phyloP scores from a whole-genome alignment of 768 basidiomycete species.

The Fomitopsis serialis region DNA sequence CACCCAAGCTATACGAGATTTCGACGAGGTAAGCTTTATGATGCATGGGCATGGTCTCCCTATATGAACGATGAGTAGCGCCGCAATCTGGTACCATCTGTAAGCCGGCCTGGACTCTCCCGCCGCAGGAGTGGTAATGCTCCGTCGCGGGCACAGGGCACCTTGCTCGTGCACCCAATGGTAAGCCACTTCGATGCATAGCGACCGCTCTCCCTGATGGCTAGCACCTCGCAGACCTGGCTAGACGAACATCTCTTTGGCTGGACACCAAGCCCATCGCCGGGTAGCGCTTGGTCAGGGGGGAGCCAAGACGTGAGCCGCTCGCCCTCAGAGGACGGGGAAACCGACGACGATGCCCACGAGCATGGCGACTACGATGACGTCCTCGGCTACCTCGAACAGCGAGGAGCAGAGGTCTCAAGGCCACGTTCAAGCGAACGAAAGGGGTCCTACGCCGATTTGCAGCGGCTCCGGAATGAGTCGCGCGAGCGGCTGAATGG shows the following conservation, averaged over 20 bases:
- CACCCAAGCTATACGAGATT: slow-evolving; percentile 86
- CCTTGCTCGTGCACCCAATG: slow-evolving; percentile 86
- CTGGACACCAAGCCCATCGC: slow-evolving; percentile 65
- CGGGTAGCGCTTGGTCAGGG: too few species aligned
- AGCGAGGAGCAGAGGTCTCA: slow-evolving; percentile 39
- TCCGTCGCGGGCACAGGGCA: slow-evolving; percentile 78
- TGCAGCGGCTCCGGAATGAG: slow-evolving; percentile 48
- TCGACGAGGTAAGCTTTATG: slow-evolving; percentile 55
- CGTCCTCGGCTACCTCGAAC: slow-evolving; percentile 64
- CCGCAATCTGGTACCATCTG: slow-evolving; percentile 83
- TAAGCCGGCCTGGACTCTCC: slow-evolving; percentile 71
- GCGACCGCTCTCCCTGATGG: background rate
- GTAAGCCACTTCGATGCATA: slow-evolving; percentile 25
- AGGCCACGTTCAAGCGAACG: slow-evolving; percentile 8
- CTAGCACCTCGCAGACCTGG: slow-evolving; percentile 51
- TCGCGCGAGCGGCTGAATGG: slow-evolving; percentile 34
- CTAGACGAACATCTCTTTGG: slow-evolving; percentile 92
- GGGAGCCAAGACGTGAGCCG: too few species aligned
- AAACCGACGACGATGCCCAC: slow-evolving; percentile 86
- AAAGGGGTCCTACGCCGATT: slow-evolving; percentile 55
- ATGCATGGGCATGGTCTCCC: slow-evolving; percentile 6
- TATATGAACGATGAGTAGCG: slow-evolving; percentile 80
- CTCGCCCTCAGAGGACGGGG: slow-evolving; percentile 67
- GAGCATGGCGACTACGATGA: slow-evolving; percentile 94
- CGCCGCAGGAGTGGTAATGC: slow-evolving; percentile 65